Conservation (phyloP, 2,329 filamentous ascomycete species). For the Hymenoscyphus albidus region DNA sequence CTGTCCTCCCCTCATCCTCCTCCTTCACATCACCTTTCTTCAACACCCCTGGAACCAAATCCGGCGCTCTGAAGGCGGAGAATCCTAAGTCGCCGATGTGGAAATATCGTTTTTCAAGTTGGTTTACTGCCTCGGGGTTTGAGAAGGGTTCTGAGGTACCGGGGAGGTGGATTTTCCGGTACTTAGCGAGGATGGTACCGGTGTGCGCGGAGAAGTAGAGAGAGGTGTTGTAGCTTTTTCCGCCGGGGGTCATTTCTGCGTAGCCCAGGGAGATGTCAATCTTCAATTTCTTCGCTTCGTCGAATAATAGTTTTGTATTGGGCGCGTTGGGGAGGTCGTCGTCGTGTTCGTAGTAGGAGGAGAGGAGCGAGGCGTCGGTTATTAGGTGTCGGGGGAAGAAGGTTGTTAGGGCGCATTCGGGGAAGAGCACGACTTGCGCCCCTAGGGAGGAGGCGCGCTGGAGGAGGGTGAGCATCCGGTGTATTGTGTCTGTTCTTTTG, state of each 20-base stretch:
- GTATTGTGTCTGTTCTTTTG: slow-evolving; percentile 41
- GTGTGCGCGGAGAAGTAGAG: slow-evolving; percentile 48
- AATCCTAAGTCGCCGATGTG: slow-evolving; percentile 50
- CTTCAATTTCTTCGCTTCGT: slow-evolving; percentile 42
- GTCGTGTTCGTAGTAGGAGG: slow-evolving; percentile 48
- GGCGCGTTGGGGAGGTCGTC: slow-evolving; percentile 41
- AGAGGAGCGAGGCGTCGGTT: slow-evolving; percentile 42
- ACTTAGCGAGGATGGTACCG: slow-evolving; percentile 45
- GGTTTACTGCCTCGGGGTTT: slow-evolving; percentile 46
- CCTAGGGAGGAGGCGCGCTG: slow-evolving; percentile 42
- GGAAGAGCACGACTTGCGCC: slow-evolving; percentile 49
- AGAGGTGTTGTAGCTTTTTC: slow-evolving; percentile 47
- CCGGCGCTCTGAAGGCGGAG: slow-evolving; percentile 48
- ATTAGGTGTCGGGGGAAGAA: slow-evolving; percentile 54
- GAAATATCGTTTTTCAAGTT: slow-evolving; percentile 55
- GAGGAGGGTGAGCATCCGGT: slow-evolving; percentile 48
- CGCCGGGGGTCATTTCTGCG: slow-evolving; percentile 45
- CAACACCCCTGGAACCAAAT: slow-evolving; percentile 38
- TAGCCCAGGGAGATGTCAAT: slow-evolving; percentile 53
- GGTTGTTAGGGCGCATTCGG: slow-evolving; percentile 52
- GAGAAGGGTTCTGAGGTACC: slow-evolving; percentile 49
- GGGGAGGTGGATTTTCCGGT: slow-evolving; percentile 53
- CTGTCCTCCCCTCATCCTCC: slow-evolving; percentile 1
- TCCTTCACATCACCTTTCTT: slow-evolving; percentile 34
- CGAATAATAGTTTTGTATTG: slow-evolving; percentile 47